Evolutionary conservation across 352 stramenopile genomes (phyloP), one percentile per base, ranked within the genome.

Genomic region (Globisporangium nodosum): DNA sequence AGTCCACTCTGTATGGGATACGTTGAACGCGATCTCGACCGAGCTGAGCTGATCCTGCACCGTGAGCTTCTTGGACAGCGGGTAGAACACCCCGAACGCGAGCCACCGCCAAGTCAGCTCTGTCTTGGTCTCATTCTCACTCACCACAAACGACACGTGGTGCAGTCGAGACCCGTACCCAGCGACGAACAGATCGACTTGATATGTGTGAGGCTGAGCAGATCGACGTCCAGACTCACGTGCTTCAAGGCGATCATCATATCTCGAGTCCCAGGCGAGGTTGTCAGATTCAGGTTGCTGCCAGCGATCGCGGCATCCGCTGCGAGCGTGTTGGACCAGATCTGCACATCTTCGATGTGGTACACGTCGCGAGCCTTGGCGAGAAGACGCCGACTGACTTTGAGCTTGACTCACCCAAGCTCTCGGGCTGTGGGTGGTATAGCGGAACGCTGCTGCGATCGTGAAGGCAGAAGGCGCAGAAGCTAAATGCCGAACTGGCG

Each of bases 61-160:
- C 11, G 27, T 20, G 30, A 62, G 31, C 40, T 33, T 55, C 40
- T 48, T 42, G 7, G 56, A 62, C 16, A 48, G 37, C 9, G 48
- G 56, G 30, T 50, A 62, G 48, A 62, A 62, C 12, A 62, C 13
- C 13, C 35, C 48, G 37, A 62, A 56, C 31, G 48, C 56, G 40
- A 62, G 33, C 56, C 56, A 62, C 35, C 56, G 37, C 56, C 56
- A 62, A 37, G 33, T 40, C 35, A 54, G 6, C 24, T 42, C 13
- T 30, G 35, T 33, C 15, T 49, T 11, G 3, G 5, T 9, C 21
- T 3, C 16, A 11, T 59, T 27, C 8, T 52, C 4, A 21, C 16
- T 45, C 16, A 20, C 40, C 27, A 46, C 12, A 8, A 33, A 31
- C 24, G 15, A 13, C 33, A 59, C 5, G 0, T 33, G 16, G 5